Evolutionary conservation across 2,329 filamentous ascomycete species (phyloP), one percentile per base, ranked within the genome.

Genomic region (Verticillium nonalfalfae): DNA sequence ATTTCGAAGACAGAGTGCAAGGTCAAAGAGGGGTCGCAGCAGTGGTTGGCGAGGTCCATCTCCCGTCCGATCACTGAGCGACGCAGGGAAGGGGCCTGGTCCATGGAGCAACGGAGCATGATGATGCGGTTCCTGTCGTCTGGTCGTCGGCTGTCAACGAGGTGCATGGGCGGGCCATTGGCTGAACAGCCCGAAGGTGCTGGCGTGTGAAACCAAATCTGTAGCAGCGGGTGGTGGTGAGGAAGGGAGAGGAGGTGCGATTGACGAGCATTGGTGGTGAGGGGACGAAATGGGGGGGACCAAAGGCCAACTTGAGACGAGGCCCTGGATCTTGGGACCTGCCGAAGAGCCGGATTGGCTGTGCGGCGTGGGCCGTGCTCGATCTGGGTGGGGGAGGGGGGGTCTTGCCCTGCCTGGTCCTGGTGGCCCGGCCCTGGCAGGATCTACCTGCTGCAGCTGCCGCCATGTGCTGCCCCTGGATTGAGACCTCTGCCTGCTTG

Each of bases 261-360:
- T 21, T 52, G n/a, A 52, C 45, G 45, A 63, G 63, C 59, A 62
- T 60, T 64, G 61, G 64, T 59, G 63, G 61, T 60, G 58, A 38
- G 34, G 45, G 45, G 45, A 52, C 45, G 45, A 60, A 62, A 52
- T 31, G 62, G 63, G 56, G 61, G 63, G 61, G 63, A 62, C 59
- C 63, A 59, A 40, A 40, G 21, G 38, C 38, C 18, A 39, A 39
- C 38, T 58, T 39, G 31, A 14, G 38, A 26, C 38, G 21, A 58
- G 35, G 38, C 38, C 26, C 33, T 31, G 39, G 57, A 21, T 18
- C 26, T 38, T 38, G 34, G 21, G 55, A 26, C 45, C 45, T 52
- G 45, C 18, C 45, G 45, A 18, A 21, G 33, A 35, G 36, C 35
- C 34, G 45, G 55, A 57, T 39, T 57, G 55, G 55, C 33, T 36